These are phyloP conservation scores for Syncephalastrum monosporum DNA, from an alignment of 371 early-diverging fungal species.

Conservation along the genomic window DNA sequence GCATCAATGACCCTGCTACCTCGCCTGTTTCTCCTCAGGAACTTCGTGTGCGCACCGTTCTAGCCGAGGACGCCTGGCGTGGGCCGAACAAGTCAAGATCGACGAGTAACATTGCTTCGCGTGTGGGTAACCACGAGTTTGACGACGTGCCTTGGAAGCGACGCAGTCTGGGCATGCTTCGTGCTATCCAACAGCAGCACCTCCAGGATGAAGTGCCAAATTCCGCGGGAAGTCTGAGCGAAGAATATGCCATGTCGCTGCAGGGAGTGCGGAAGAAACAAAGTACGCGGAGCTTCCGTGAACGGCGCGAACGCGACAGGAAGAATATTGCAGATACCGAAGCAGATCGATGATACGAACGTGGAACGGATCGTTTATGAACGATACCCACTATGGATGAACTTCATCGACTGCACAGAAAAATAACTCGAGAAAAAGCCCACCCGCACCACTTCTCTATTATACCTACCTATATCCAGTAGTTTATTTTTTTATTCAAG, in stretches of 20 bases:
- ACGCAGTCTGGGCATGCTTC: slow-evolving; percentile 23
- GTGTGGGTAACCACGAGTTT: slow-evolving; percentile 12
- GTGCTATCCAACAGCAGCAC: not conserved
- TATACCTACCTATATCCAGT: too few species aligned
- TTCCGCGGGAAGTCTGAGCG: slow-evolving; percentile 28
- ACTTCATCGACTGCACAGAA: too few species aligned
- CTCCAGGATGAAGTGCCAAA: not conserved
- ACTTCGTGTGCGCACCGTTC: not conserved
- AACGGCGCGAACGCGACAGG: slow-evolving; percentile 48
- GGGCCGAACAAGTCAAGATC: slow-evolving; percentile 38
- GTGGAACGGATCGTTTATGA: not conserved
- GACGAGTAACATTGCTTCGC: slow-evolving; percentile 26
- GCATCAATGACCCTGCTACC: too few species aligned
- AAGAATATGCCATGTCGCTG: slow-evolving; percentile 49
- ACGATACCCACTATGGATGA: not conserved
- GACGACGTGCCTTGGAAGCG: slow-evolving; percentile 18
- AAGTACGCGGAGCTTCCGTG: slow-evolving; percentile 45
- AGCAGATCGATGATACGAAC: not conserved
- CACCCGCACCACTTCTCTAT: too few species aligned
- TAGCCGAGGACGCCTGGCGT: slow-evolving; percentile 15
- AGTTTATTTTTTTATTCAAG: too few species aligned
- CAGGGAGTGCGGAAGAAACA: slow-evolving; percentile 49
- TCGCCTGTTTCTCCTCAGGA: not conserved
- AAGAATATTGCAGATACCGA: slow-evolving; percentile 25
- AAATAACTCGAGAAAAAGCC: too few species aligned